phyloP scores from a whole-genome alignment of 1,139 yeast species.

The Pichia sp. region DNA sequence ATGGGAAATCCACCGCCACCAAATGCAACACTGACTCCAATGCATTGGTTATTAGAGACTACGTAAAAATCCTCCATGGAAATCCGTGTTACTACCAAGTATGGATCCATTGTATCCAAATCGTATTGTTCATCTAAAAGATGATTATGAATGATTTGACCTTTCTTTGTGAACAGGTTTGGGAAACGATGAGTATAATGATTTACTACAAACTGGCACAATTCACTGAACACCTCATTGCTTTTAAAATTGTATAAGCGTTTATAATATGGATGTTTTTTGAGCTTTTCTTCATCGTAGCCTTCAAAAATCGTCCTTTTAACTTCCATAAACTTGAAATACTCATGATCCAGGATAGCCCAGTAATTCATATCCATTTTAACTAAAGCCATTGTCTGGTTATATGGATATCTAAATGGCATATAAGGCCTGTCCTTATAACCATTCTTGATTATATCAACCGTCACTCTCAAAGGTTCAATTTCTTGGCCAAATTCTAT shows the following conservation, averaged over 20 bases:
- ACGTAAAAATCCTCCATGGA: conserved; percentile 47
- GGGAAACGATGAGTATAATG: conserved; percentile 42
- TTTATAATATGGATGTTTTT: conserved; percentile 27
- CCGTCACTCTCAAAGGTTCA: conserved; percentile 39
- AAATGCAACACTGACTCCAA: conserved; percentile 47
- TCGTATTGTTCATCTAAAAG: conserved; percentile 38
- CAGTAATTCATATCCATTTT: conserved; percentile 45
- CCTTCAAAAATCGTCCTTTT: conserved; percentile 34
- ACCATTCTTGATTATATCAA: conserved; percentile 34
- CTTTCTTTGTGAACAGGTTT: conserved; percentile 32
- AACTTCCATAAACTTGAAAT: conserved; percentile 37
- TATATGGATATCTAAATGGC: conserved; percentile 50
- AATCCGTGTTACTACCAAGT: conserved; percentile 37
- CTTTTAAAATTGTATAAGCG: conserved; percentile 31
- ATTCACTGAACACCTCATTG: conserved; percentile 32
- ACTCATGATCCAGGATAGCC: conserved; percentile 45
- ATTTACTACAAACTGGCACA: conserved; percentile 36
- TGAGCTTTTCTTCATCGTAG: conserved; percentile 29
- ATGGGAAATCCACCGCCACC: conserved; percentile 51
- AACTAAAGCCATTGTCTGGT: conserved; percentile 48
- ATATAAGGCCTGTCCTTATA: conserved; percentile 49
- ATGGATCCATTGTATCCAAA: conserved; percentile 39
- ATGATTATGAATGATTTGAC: conserved; percentile 33
- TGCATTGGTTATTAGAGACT: conserved; percentile 35
- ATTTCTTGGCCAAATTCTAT: conserved; percentile 29